These are phyloP conservation scores for Nymphaea thermarum DNA, from an alignment of 164 flowering plant species.

Conservation along the genomic window DNA sequence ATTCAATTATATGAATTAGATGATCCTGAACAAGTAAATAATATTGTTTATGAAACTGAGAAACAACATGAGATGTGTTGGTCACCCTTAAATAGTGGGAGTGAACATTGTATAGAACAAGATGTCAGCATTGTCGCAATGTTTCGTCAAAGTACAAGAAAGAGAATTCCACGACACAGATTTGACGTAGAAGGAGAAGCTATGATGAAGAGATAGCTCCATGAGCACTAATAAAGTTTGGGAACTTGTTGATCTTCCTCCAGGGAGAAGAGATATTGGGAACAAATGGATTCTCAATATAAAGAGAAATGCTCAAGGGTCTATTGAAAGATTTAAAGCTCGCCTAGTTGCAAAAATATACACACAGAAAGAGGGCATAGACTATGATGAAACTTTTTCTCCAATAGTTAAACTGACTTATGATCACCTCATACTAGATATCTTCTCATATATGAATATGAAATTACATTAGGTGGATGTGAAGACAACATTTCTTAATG, in stretches of 20 bases:
- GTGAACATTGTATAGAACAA: not conserved
- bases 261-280: not conserved
- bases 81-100: not conserved
- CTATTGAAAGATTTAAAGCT: not conserved
- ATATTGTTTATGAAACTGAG: not conserved
- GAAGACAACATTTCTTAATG: not conserved
- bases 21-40: not conserved
- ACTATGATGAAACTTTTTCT: not conserved
- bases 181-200: not conserved
- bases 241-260: not conserved
- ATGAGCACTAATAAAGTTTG: not conserved
- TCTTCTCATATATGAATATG: not conserved
- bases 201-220: not conserved
- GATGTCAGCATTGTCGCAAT: no score
- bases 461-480: not conserved
- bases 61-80: not conserved
- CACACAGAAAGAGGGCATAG: not conserved
- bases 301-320: not conserved
- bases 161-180: not conserved
- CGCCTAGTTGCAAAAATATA: not conserved
- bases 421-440: not conserved
- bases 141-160: no score
- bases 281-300: not conserved
- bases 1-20: not conserved
- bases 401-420: not conserved